These are phyloP conservation scores for Hypoxylon sp. DNA, from an alignment of 2,329 filamentous ascomycete species.

Conservation along the genomic window DNA sequence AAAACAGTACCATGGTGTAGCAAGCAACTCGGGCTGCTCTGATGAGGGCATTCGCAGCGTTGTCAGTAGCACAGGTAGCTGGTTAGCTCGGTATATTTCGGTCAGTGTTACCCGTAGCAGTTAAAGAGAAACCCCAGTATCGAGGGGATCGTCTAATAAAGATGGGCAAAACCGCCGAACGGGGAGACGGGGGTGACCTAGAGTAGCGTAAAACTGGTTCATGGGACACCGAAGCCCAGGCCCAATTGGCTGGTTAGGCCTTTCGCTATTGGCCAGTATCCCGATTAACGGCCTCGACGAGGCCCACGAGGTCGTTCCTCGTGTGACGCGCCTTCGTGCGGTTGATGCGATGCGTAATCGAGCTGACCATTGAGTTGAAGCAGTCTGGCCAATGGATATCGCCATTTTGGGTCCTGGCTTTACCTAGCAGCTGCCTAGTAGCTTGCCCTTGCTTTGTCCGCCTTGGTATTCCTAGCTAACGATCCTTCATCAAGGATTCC, in stretches of 20 bases:
- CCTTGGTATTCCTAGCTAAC: background rate
- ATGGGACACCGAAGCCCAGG: slow-evolving; percentile 27
- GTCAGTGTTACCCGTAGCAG: slow-evolving; percentile 29
- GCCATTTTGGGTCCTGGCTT: background rate
- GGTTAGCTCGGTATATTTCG: slow-evolving; percentile 24
- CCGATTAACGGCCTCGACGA: slow-evolving; percentile 24
- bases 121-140: slow-evolving; percentile 34
- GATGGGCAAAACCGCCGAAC: slow-evolving; percentile 51
- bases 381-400: slow-evolving; percentile 30
- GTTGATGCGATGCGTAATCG: background rate
- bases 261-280: slow-evolving; percentile 21
- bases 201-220: slow-evolving; percentile 34
- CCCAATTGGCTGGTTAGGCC: slow-evolving; percentile 22
- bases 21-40: slow-evolving; percentile 50
- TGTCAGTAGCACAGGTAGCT: slow-evolving; percentile 28
- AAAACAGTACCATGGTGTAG: slow-evolving; percentile 51
- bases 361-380: slow-evolving; percentile 35
- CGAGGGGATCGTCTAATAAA: slow-evolving; percentile 43
- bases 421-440: background rate
- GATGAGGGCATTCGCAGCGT: slow-evolving; percentile 52
- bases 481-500: slow-evolving; percentile 9
- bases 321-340: slow-evolving; percentile 6
- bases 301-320: slow-evolving; percentile 22
- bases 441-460: slow-evolving; percentile 3
- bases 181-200: slow-evolving; percentile 29